Evolutionary conservation across 129 eudicot species (phyloP).

Genomic region (Centella asiatica): DNA sequence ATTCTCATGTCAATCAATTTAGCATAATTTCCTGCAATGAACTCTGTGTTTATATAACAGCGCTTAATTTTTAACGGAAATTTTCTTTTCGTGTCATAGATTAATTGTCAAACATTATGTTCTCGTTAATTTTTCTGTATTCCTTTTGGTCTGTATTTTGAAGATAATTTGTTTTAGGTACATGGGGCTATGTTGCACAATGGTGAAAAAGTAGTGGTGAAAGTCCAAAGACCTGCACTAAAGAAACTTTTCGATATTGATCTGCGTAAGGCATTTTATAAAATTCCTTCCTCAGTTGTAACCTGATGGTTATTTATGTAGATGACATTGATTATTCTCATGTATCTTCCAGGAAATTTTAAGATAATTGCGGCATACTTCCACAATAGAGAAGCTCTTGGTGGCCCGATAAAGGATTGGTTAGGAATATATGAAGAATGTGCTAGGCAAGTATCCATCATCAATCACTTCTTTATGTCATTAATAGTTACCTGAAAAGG

Average conservation of each 20-base stretch:
- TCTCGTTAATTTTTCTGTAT: background rate
- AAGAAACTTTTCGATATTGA: constrained; percentile 97
- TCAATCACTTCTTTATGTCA: constrained; percentile 9
- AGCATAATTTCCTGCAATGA: constrained; percentile 1
- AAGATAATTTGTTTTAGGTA: constrained; percentile 44
- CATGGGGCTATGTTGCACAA: constrained; percentile 89
- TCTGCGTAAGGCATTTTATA: constrained; percentile 45
- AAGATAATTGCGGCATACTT: constrained; percentile 81
- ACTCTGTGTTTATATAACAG: background rate
- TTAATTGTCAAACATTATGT: background rate
- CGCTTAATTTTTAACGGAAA: background rate
- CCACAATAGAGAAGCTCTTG: constrained; percentile 84
- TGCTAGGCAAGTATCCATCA: constrained; percentile 58
- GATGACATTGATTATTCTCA: background rate
- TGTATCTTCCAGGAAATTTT: constrained; percentile 58
- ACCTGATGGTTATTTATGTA: constrained; percentile 7
- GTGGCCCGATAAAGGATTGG: constrained; percentile 96
- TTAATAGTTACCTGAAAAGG: background rate
- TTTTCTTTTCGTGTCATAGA: background rate
- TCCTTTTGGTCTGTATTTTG: constrained; percentile 13
- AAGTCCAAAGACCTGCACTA: constrained; percentile 94
- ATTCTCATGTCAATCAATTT: no score
- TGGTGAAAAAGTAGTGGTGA: constrained; percentile 92
- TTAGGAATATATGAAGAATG: constrained; percentile 93
- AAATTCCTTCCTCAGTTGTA: constrained; percentile 6